These are phyloP conservation scores for Fusarium ambrosium DNA, from an alignment of 2,329 filamentous ascomycete genomes.

Conservation along the genomic window DNA sequence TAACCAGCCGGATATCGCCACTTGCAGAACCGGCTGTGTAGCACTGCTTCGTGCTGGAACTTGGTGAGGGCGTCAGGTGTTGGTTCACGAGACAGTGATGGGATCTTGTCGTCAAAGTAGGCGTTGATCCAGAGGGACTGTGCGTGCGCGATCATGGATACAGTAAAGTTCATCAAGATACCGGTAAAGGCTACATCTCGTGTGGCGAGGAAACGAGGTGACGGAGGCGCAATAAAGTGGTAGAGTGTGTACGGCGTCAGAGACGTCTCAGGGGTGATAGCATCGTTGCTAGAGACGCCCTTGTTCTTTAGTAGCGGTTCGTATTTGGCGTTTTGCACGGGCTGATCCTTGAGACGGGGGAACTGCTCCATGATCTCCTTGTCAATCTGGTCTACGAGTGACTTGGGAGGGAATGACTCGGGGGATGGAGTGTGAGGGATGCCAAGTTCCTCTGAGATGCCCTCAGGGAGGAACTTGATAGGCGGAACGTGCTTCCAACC, in stretches of 20 bases:
- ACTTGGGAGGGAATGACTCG: constrained; percentile 40
- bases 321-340: constrained; percentile 61
- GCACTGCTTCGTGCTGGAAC: constrained; percentile 67
- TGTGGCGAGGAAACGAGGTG: constrained; percentile 51
- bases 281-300: constrained; percentile 52
- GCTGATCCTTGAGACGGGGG: constrained; percentile 66
- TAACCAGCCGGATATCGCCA: constrained; percentile 78
- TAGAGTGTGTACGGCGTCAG: constrained; percentile 57
- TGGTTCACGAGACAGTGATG: constrained; percentile 36
- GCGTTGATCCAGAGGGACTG: constrained; percentile 75
- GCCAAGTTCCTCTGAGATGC: constrained; percentile 62
- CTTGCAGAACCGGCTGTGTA: constrained; percentile 77
- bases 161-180: constrained; percentile 58
- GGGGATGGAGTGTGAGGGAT: constrained; percentile 58
- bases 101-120: constrained; percentile 63
- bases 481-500: constrained; percentile 70
- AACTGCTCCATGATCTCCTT: constrained; percentile 66
- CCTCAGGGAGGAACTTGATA: constrained; percentile 65
- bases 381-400: constrained; percentile 61
- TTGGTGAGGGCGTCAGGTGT: constrained; percentile 54
- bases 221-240: constrained; percentile 62
- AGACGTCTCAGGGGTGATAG: constrained; percentile 38
- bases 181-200: constrained; percentile 62
- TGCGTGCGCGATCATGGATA: constrained; percentile 57
- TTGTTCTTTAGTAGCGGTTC: constrained; percentile 57